Percentiles rank a stretch among this genome's conserved stretches.
phyloP scores from a whole-genome alignment of 2,329 filamentous ascomycete genomes.

The Verticillium nonalfalfae region DNA sequence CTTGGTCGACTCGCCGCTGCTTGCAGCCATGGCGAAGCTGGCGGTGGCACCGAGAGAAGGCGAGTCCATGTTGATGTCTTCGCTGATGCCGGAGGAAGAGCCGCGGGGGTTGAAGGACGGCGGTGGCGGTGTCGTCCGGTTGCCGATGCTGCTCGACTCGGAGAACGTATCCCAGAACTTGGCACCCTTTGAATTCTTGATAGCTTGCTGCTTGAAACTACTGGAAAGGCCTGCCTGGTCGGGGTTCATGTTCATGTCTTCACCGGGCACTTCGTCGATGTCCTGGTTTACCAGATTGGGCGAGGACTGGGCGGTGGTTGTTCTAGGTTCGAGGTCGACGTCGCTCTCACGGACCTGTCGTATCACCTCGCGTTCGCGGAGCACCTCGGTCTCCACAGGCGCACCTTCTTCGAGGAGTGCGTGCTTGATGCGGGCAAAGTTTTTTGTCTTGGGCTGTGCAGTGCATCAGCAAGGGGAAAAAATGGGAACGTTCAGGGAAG shows the following conservation, averaged over 20 bases:
- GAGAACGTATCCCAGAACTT: conserved; percentile 77
- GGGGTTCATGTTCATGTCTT: conserved; percentile 52
- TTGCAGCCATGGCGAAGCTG: conserved; percentile 20
- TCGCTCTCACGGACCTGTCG: conserved; percentile 92
- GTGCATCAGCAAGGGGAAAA: not conserved
- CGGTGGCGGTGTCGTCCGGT: conserved; percentile 54
- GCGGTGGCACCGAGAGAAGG: conserved; percentile 38
- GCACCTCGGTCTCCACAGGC: conserved; percentile 81
- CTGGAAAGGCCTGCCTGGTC: conserved; percentile 47
- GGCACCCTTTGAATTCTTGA: conserved; percentile 64
- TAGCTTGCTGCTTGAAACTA: conserved; percentile 69
- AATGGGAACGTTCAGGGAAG: not conserved
- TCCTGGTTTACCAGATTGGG: conserved; percentile 61
- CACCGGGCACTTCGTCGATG: conserved; percentile 65
- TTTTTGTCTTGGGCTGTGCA: conserved; percentile 84
- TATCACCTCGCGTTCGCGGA: conserved; percentile 90
- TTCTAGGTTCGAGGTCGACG: conserved; percentile 48
- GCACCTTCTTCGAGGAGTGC: conserved; percentile 83
- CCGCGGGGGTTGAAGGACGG: conserved; percentile 54
- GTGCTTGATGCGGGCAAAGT: conserved; percentile 87
- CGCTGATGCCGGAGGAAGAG: conserved; percentile 56
- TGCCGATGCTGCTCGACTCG: conserved; percentile 50
- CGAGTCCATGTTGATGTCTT: conserved; percentile 69
- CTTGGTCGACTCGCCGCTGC: conserved; percentile 12
- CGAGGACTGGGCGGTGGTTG: conserved; percentile 56